Base-by-base conservation (phyloP, 441 rosid genomes). In the Theobroma grandiflorum region DNA sequence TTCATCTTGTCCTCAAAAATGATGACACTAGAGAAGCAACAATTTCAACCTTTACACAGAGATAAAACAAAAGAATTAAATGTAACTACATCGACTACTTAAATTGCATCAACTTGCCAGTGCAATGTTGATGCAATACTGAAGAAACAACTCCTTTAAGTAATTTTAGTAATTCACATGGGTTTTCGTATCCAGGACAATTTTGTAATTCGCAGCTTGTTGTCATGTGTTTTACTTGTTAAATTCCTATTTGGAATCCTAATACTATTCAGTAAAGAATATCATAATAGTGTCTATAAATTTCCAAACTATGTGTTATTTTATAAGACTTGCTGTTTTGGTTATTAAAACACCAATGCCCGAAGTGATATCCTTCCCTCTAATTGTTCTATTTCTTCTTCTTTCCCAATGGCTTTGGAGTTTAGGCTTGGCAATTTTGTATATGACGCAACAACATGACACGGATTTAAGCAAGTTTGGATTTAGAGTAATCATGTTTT, bases 41-140 rank as follows among this genome's bases (percentile, higher is more conserved):
- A 52, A 12, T 31, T 70, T 70, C 40, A 70, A 12, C 58, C 74
- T 35, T 47, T 47, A 52, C 42, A 45, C 0, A 53, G 18, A 37
- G 18, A 37, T 47, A 49, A 70, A 47, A 49, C n/a, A 22, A 26
- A 70, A 70, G 58, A 7, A 38, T 47, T 47, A 49, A 15, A 14
- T 53, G 6, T 7, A 70, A 70, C 74, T 70, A 49, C 40, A 70
- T 26, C 58, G 49, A 22, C 47, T 47, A 70, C 47, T 33, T 70
- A 52, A 35, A 62, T 37, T 72, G 47, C 45, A 72, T 72, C 62
- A 71, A 52, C 49, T 50, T 6, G 40, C 43, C 15, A 31, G 75
- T 49, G 26, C 20, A 2, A 50, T 16, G 43, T 71, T n/a, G 33
- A 33, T 71, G 42, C 16, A 50, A 42, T 33, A 47, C n/a, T 49